Base-by-base conservation (phyloP, 805 yeast genomes). In the Suhomyces canberraensis region DNA sequence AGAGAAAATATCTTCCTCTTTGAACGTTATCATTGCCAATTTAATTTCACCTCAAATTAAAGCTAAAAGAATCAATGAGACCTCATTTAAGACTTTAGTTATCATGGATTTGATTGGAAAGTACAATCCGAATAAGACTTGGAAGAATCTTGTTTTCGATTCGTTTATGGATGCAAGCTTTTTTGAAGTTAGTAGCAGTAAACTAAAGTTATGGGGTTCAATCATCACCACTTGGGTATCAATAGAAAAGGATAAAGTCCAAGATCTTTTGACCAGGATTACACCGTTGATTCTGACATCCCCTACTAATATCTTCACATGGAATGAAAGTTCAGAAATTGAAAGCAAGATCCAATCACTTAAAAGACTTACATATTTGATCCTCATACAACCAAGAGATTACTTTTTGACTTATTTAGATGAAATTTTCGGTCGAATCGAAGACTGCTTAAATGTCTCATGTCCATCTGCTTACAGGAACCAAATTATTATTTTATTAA, bases 61-160 rank as follows among this genome's bases (percentile, higher is more conserved):
- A 50, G 52, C 63, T 22, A 76, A 66, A 46, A 48, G 52, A 40
- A 56, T 68, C 16, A 43, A 48, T 13, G 64, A 64, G 2, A 54
- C 75, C 4, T 63, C 76, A 2, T 37, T 47, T 0, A 64, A 67
- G 39, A 64, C 75, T 2, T 37, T 82, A 13, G 57, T 64, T 2
- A 58, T 88, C 16, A 49, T 83, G 15, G 54, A 52, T 54, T 28
- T 56, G 42, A 40, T 59, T 47, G 72, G 64, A 48, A 50, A 58
- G 45, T 26, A 58, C 52, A 32, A 51, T 47, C 52, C 69, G 40
- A 48, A 60, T 59, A 41, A 82, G 72, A 50, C 66, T 2, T 85
- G 96, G 95, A 83, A 75, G 48, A 53, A 70, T 3, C 42, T 79
- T 16, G 71, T 89, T 1, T 66, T 64, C 28, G 98, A 91, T 33